These are phyloP conservation scores for Sistotremastrum niveocremeum DNA, from an alignment of 768 basidiomycete species.

Conservation along the genomic window DNA sequence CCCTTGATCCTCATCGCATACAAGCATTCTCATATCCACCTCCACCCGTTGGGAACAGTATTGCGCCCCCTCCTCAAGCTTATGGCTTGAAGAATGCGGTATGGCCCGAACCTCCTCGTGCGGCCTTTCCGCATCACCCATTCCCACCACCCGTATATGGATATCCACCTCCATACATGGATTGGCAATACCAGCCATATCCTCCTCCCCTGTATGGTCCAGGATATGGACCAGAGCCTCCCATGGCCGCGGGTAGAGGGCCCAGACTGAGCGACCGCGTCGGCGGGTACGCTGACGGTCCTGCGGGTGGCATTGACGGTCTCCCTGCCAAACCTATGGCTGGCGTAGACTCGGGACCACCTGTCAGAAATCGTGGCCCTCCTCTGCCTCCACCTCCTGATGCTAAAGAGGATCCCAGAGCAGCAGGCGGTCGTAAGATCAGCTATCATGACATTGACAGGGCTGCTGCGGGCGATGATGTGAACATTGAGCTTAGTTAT, in stretches of 20 bases:
- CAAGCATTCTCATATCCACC: conserved; percentile 77
- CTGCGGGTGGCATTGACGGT: conserved; percentile 52
- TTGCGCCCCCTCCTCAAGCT: conserved; percentile 71
- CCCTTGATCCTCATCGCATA: conserved; percentile 88
- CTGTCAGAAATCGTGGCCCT: conserved; percentile 33
- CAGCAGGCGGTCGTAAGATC: conserved; percentile 76
- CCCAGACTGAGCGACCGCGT: conserved; percentile 70
- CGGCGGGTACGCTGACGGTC: conserved; percentile 52
- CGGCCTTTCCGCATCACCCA: neutral
- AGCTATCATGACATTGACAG: conserved; percentile 95
- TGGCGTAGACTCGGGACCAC: conserved; percentile 31
- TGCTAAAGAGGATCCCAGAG: conserved; percentile 85
- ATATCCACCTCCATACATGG: conserved; percentile 17
- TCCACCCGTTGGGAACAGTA: conserved; percentile 46
- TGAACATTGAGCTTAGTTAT: neutral
- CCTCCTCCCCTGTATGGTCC: conserved; percentile 19
- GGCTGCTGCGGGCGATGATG: conserved; percentile 70
- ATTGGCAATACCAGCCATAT: conserved; percentile 21
- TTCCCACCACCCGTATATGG: no score
- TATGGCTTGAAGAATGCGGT: conserved; percentile 48
- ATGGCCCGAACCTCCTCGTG: conserved; percentile 1
- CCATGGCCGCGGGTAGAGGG: conserved; percentile 19
- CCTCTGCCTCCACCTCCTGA: conserved; percentile 76
- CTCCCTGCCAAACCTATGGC: conserved; percentile 69
- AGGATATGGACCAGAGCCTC: conserved; percentile 45